Evolutionary conservation across 2,329 filamentous ascomycete species (phyloP).

Genomic region (Ophiostoma himal-ulmi): DNA sequence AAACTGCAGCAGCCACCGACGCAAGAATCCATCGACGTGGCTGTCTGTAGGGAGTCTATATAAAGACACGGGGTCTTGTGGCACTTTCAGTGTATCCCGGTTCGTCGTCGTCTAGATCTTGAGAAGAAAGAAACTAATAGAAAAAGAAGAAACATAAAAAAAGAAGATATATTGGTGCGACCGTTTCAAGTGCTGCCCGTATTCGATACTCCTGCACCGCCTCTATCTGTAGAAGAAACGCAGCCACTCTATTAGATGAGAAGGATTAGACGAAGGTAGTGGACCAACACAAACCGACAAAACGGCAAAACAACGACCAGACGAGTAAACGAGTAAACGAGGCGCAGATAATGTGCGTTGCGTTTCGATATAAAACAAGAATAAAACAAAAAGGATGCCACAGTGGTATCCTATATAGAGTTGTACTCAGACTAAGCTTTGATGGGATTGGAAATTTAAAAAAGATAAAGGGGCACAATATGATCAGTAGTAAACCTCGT

Average conservation of each 20-base stretch:
- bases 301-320: no score
- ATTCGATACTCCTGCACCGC: conserved; percentile 2
- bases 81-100: neutral
- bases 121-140: neutral
- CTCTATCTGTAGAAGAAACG: neutral
- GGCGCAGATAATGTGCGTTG: neutral
- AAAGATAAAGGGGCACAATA: no score
- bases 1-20: conserved; percentile 8
- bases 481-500: no score
- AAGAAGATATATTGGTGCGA: neutral
- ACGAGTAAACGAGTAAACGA: no score
- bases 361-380: neutral
- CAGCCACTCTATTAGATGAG: neutral
- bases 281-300: no score
- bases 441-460: no score
- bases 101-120: neutral
- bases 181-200: neutral
- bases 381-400: neutral
- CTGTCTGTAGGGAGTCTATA: conserved; percentile 17
- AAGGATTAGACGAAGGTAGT: neutral
- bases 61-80: conserved; percentile 20
- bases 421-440: neutral
- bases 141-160: neutral
- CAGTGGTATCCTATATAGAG: neutral
- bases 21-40: neutral